Evolutionary conservation across 306 rosid species (phyloP), one percentile per base, ranked within the genome.

Genomic region (Acacia crassicarpa): DNA sequence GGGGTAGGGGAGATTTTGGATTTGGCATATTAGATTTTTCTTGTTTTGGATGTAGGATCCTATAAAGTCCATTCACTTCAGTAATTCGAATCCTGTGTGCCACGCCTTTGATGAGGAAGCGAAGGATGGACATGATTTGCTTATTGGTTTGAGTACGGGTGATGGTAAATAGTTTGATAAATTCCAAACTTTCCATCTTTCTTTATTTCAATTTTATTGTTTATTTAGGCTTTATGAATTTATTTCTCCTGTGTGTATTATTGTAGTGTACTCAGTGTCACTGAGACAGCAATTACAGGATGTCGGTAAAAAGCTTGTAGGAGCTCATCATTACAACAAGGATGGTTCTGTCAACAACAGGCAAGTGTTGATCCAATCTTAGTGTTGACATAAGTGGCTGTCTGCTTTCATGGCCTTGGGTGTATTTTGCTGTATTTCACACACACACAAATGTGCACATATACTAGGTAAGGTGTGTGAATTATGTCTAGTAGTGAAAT

Each of bases 211-310:
- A 4, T 63, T 12, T 71, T 76, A 45, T 56, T 82, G 65, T 62
- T 78, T 76, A 58, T 80, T 87, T 51, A 77, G 80, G 80, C 41
- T 58, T 68, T 85, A 58, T 83, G 83, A 84, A 82, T 82, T 89
- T 82, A 74, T 86, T 49, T 78, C 76, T 67, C 79, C 73, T 58
- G 30, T 87, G 77, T 82, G 73, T 80, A 53, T 82, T 78, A 84
- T 87, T 93, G 94, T 85, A 96, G 99, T 93, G 75, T 93, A 96
- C 92, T 91, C 97, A 30, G 97, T 94, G 82, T 96, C 99, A 82
- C 89, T 96, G 91, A 92, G 98, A 86, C 98, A 96, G 74, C 98
- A 96, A 89, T 91, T 96, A 83, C 99, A 96, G 90, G 99, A 96
- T 85, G 97, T 92, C 71, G 98, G 99, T 68, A 96, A 93, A 85